Evolutionary conservation across 331 rosid species (phyloP), one percentile per base, ranked within the genome.

Genomic region (Ulmus americana): DNA sequence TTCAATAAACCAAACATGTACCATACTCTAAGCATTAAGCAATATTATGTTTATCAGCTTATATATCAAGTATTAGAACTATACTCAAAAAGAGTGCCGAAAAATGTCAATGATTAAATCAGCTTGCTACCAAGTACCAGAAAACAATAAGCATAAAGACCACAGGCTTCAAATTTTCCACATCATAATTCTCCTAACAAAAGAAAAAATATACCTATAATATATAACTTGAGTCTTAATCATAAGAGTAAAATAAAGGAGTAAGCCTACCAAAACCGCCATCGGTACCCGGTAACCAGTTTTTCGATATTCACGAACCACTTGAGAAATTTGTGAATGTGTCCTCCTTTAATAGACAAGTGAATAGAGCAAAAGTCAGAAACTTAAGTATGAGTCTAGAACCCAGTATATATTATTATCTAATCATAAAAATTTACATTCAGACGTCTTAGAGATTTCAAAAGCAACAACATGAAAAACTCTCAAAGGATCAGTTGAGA

Each of bases 281-380:
- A 92, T 92, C 0, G 96, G 89, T 62, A 88, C 97, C 64, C 95
- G 83, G 75, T 92, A 92, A 66, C 86, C 10, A 20, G 96, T 92
- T 79, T 92, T 92, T 61, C 84, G 77, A 72, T 86, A 75, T 78
- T 92, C 97, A 5, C 90, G 87, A 55, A 92, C 46, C 59, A 92
- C 90, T 79, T 88, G 97, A 73, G 96, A 77, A 71, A 92, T 85
- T 73, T 92, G 97, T 43, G 97, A 83, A 79, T 91, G 97, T 1
- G 97, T 91, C 86, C 97, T 88, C 96, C 97, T 91, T 70, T 55
- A 64, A 55, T 35, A 42, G 43, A 74, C 55, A 72, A 67, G 6
- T 72, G 48, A 61, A 75, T 40, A 61, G 16, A 60, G 1, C 41
- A 13, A n/a, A 45, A 7, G 20, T 28, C 2, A 28, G 35, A 28